These are phyloP conservation scores for Candida montana DNA, from an alignment of 805 yeast species.

Conservation along the genomic window DNA sequence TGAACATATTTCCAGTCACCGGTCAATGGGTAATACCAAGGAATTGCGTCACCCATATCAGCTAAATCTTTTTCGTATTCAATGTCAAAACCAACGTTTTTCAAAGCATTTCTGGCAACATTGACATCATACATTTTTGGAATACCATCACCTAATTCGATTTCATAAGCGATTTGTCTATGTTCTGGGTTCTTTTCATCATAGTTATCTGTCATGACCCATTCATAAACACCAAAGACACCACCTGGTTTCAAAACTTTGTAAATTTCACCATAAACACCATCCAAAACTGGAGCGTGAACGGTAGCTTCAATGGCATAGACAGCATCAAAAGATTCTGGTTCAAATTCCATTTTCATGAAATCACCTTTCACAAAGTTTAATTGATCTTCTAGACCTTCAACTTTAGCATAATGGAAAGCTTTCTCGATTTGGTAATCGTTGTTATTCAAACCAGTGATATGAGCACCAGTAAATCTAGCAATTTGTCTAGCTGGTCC, in stretches of 20 bases:
- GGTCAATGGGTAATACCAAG: conserved; percentile 96
- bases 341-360: conserved; percentile 97
- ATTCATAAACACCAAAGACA: conserved; percentile 94
- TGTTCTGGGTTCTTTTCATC: conserved; percentile 86
- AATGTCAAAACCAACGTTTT: conserved; percentile 82
- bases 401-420: conserved; percentile 64
- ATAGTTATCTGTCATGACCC: conserved; percentile 96
- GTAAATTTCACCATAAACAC: conserved; percentile 91
- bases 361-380: conserved; percentile 94
- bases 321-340: conserved; percentile 88
- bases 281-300: conserved; percentile 94
- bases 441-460: conserved; percentile 92
- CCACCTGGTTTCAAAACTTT: conserved; percentile 98
- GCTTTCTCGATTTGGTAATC: conserved; percentile 96
- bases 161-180: conserved; percentile 92
- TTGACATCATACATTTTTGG: conserved; percentile 89
- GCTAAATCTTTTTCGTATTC: conserved; percentile 78
- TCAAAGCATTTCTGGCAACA: conserved; percentile 85
- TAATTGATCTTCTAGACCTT: conserved; percentile 65
- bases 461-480: conserved; percentile 80
- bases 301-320: conserved; percentile 98
- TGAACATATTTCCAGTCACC: conserved; percentile 92
- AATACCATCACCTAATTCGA: conserved; percentile 97
- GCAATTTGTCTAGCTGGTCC: conserved; percentile 98
- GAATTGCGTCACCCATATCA: conserved; percentile 71